A percentile compares a stretch with the other conserved stretches of the same genome.
Conservation (phyloP, 2,329 filamentous ascomycete species). For the Ceratocystis diversiconidia region DNA sequence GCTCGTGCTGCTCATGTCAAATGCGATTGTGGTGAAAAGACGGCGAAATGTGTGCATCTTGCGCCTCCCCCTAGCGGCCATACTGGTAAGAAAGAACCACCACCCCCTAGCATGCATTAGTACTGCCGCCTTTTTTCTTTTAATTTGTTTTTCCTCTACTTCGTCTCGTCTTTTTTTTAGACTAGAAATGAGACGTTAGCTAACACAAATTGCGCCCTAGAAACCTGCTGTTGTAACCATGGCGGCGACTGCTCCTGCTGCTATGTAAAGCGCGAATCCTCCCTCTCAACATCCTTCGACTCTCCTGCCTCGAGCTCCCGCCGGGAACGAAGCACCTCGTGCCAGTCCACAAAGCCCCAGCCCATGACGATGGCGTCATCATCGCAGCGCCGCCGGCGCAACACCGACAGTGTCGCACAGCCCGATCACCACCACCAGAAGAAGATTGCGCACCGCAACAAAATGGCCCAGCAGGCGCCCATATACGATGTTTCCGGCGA, state of each 20-base stretch:
- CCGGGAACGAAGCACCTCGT: constrained; percentile 16
- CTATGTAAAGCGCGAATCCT: constrained; percentile 49
- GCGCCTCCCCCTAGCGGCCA: constrained; percentile 44
- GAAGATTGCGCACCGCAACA: constrained; percentile 1
- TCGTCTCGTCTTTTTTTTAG: too few relatives aligned
- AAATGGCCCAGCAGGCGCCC: background rate
- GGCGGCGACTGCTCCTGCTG: constrained; percentile 52
- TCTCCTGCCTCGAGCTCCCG: constrained; percentile 11
- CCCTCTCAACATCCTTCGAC: constrained; percentile 28
- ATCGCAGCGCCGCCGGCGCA: constrained; percentile 14
- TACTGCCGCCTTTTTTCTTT: background rate
- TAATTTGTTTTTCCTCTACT: too few relatives aligned
- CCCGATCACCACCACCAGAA: constrained; percentile 6
- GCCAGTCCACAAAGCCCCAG: constrained; percentile 16
- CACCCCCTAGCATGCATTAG: background rate
- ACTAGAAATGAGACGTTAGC: background rate
- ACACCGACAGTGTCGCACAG: constrained; percentile 12
- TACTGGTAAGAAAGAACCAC: constrained; percentile 34
- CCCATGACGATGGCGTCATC: constrained; percentile 7
- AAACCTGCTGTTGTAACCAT: constrained; percentile 57
- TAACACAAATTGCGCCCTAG: constrained; percentile 26
- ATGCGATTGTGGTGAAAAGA: constrained; percentile 93
- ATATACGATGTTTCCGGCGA: background rate
- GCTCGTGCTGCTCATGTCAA: constrained; percentile 87
- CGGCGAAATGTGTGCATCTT: constrained; percentile 52